Conservation (phyloP, 495 filamentous ascomycete genomes). For the Neurospora cerealis region DNA sequence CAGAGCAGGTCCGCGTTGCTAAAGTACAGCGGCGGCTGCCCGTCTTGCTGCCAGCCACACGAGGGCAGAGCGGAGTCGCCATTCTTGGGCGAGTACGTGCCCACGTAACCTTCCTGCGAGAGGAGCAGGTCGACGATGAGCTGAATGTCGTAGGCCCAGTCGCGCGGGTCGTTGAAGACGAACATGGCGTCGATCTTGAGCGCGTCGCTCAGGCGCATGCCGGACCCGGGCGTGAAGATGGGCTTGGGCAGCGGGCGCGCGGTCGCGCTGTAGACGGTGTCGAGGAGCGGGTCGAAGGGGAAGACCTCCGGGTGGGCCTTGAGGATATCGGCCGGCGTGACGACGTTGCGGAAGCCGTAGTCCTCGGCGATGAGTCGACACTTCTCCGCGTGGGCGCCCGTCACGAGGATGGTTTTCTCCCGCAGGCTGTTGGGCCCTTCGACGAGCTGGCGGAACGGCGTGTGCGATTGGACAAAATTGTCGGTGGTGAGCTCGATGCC, state of each 20-base stretch:
- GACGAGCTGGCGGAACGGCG: constrained; percentile 64
- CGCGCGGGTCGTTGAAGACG: constrained; percentile 83
- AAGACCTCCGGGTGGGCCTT: constrained; percentile 62
- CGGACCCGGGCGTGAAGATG: constrained; percentile 5
- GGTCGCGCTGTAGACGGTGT: constrained; percentile 48
- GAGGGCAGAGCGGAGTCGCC: constrained; percentile 54
- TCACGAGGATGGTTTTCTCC: constrained; percentile 69
- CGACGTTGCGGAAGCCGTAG: constrained; percentile 68
- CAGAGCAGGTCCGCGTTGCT: constrained; percentile 82
- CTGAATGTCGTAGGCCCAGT: constrained; percentile 86
- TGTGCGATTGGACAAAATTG: constrained; percentile 91
- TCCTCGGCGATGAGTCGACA: constrained; percentile 66
- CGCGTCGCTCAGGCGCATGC: constrained; percentile 17
- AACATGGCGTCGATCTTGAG: constrained; percentile 78
- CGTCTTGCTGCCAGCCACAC: constrained; percentile 63
- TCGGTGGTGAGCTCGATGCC: constrained; percentile 64
- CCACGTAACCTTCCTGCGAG: constrained; percentile 61
- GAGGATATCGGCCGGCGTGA: constrained; percentile 79
- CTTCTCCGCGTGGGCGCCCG: constrained; percentile 68
- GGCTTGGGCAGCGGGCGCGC: constrained; percentile 48
- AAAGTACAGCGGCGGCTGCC: constrained; percentile 76
- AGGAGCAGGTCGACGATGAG: constrained; percentile 73
- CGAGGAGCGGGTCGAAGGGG: constrained; percentile 61
- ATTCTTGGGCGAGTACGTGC: constrained; percentile 60
- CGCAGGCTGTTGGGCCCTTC: constrained; percentile 18